Conservation (phyloP, 1,139 yeast species). For the Candida mesenterica region DNA sequence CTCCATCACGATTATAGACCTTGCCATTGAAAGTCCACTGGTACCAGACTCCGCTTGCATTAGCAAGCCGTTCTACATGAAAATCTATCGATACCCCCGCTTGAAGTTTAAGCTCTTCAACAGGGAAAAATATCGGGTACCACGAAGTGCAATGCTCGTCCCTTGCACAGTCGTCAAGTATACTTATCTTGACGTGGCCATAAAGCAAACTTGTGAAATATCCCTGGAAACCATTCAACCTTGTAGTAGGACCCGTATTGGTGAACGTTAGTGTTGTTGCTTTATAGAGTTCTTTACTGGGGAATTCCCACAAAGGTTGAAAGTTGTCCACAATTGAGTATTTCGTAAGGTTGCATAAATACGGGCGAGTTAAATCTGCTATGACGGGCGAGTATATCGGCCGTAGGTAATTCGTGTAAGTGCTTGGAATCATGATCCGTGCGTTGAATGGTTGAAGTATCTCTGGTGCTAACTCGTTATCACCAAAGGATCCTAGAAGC, state of each 20-base stretch:
- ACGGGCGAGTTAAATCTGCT: conserved; percentile 43
- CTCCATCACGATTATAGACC: conserved; percentile 20
- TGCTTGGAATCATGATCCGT: conserved; percentile 61
- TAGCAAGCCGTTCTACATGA: conserved; percentile 34
- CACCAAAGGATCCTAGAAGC: conserved; percentile 85
- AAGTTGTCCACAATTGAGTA: conserved; percentile 37
- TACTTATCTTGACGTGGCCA: conserved; percentile 47
- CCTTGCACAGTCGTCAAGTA: conserved; percentile 7
- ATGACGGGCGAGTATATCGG: conserved; percentile 63
- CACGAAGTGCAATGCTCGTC: conserved; percentile 44
- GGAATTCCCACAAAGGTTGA: conserved; percentile 52
- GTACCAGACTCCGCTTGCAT: conserved; percentile 58
- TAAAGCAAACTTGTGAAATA: conserved; percentile 68
- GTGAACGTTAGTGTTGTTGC: background rate
- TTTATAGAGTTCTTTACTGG: conserved; percentile 23
- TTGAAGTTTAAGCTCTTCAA: conserved; percentile 46
- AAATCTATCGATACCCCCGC: conserved; percentile 51
- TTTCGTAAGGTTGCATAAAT: conserved; percentile 58
- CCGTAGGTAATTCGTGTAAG: conserved; percentile 57
- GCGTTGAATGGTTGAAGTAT: conserved; percentile 34
- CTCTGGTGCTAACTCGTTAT: conserved; percentile 88
- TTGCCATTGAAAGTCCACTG: conserved; percentile 55
- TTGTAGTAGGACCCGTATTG: background rate
- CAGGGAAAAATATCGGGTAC: conserved; percentile 73
- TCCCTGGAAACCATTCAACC: conserved; percentile 72